Percentiles rank a stretch among this genome's conserved stretches.
phyloP scores from a whole-genome alignment of 805 yeast genomes.

The Sungouiella thailandica region DNA sequence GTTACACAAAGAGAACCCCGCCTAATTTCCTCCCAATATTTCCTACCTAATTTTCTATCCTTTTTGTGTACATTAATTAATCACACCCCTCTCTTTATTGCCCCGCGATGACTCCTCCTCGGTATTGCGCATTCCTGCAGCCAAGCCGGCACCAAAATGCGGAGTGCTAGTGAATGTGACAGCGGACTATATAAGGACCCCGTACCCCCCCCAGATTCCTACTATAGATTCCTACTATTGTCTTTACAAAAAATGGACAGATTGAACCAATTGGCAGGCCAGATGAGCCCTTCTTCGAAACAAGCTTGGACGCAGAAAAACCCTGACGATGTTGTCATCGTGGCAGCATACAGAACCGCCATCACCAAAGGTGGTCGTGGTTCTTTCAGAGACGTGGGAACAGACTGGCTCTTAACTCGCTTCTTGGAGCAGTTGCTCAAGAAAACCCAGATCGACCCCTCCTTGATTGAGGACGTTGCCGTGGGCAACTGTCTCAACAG shows the following conservation, averaged over 20 bases:
- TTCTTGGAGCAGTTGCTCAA: conserved; percentile 60
- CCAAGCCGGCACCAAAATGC: conserved; percentile 3
- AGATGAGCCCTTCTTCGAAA: conserved; percentile 37
- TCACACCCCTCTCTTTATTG: no score
- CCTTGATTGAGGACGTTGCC: conserved; percentile 73
- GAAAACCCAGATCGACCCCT: conserved; percentile 43
- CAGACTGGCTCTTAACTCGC: conserved; percentile 71
- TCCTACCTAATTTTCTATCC: no score
- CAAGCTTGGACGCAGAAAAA: conserved; percentile 48
- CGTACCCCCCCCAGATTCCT: neutral
- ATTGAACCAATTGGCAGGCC: conserved; percentile 43
- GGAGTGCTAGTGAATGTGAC: conserved; percentile 9
- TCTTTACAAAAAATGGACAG: conserved; percentile 31
- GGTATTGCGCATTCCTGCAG: conserved; percentile 2
- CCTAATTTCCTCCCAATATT: no score
- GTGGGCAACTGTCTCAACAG: conserved; percentile 89
- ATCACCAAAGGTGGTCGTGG: conserved; percentile 86
- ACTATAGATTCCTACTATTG: neutral
- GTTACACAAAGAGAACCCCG: no score
- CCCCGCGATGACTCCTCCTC: no score
- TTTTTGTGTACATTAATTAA: no score
- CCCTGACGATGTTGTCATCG: conserved; percentile 87
- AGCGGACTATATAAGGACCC: neutral
- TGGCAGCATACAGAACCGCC: conserved; percentile 88
- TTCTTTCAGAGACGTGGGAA: conserved; percentile 70